phyloP scores from a whole-genome alignment of 2,329 filamentous ascomycete species.

The Zopfia rhizophila region DNA sequence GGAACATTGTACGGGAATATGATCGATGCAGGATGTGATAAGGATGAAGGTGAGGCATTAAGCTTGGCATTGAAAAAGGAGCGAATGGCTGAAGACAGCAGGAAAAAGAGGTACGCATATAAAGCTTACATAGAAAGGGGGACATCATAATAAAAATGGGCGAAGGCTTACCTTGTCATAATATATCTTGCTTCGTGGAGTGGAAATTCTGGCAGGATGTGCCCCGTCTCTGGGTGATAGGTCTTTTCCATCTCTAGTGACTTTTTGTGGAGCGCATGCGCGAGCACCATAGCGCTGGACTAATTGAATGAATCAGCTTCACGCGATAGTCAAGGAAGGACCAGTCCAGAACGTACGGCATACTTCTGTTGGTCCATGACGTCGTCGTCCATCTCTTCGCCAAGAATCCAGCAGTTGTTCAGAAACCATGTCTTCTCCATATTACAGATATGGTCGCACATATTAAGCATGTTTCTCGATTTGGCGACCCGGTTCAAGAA shows the following conservation, averaged over 20 bases:
- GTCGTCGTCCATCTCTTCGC: conserved; percentile 87
- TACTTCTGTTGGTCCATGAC: conserved; percentile 99
- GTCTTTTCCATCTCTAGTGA: conserved; percentile 71
- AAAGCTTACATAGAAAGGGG: too few relatives aligned
- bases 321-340: not conserved
- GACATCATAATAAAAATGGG: too few relatives aligned
- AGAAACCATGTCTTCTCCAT: conserved; percentile 82
- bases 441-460: conserved; percentile 77
- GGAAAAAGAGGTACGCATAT: too few relatives aligned
- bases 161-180: too few relatives aligned
- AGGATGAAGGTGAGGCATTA: too few relatives aligned
- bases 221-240: conserved; percentile 74
- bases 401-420: conserved; percentile 80
- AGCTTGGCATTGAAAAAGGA: too few relatives aligned
- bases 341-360: conserved; percentile 68
- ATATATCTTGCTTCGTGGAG: conserved; percentile 67
- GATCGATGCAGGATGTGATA: too few relatives aligned
- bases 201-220: conserved; percentile 78
- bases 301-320: conserved; percentile 49
- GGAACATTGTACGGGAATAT: too few relatives aligned
- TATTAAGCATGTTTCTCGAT: conserved; percentile 78
- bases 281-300: conserved; percentile 93
- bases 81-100: too few relatives aligned
- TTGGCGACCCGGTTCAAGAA: conserved; percentile 94
- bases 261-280: conserved; percentile 87